A percentile compares a stretch with the other conserved stretches of the same genome.
These are phyloP conservation scores for Yamagishiella unicocca DNA, from an alignment of 139 green algal species.

Conservation along the genomic window DNA sequence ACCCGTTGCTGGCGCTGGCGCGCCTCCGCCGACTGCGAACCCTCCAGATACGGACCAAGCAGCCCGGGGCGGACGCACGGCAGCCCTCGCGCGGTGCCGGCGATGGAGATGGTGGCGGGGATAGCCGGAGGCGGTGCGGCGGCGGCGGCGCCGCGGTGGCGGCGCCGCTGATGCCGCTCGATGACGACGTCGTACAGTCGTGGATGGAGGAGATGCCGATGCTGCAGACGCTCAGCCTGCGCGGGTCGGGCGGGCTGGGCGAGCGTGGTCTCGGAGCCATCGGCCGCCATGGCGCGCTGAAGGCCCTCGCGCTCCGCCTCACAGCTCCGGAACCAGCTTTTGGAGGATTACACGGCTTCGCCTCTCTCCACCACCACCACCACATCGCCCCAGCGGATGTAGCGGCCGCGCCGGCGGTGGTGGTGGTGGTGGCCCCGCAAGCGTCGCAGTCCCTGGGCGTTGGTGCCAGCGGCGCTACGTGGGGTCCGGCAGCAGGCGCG, in stretches of 20 bases:
- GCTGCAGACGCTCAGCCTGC: not conserved
- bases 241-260: not conserved
- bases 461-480: not conserved
- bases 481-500: not conserved
- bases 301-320: conserved; percentile 1
- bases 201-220: conserved; percentile 14
- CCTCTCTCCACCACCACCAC: not conserved
- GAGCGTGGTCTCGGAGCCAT: not conserved
- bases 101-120: not conserved
- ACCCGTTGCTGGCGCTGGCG: not conserved
- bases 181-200: conserved; percentile 3
- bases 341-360: too few species aligned
- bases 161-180: not conserved
- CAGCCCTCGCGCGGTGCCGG: not conserved
- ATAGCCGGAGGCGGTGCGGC: not conserved
- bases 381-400: too few species aligned
- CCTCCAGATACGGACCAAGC: not conserved
- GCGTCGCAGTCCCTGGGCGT: not conserved
- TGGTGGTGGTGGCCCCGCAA: not conserved
- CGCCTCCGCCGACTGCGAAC: not conserved
- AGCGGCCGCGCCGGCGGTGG: not conserved
- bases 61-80: not conserved
- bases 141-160: not conserved
- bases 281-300: not conserved
- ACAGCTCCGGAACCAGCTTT: too few species aligned